Conservation (phyloP, 169 alveolate species). For the Plasmodium inui region DNA sequence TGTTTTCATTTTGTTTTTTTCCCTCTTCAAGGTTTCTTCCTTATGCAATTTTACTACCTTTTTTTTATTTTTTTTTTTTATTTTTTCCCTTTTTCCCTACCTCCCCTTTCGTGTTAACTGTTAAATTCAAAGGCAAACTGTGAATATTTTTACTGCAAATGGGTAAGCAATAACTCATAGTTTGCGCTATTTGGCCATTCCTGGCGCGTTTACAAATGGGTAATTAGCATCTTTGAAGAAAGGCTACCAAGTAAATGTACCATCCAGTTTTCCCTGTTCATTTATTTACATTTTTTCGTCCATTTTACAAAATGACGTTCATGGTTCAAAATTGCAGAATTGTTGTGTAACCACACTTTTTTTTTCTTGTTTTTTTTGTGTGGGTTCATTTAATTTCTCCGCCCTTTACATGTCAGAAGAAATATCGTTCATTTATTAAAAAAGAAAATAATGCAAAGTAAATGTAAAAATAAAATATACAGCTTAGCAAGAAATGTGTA, state of each 20-base stretch:
- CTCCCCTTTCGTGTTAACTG: not conserved
- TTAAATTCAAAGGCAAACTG: not conserved
- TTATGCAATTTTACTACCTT: not conserved
- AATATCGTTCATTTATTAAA: not conserved
- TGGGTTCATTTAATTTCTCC: not conserved
- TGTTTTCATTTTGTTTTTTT: not conserved
- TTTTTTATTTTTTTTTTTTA: not conserved
- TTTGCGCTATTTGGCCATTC: not conserved
- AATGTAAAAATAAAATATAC: slow-evolving; percentile 44
- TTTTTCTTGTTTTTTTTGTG: not conserved
- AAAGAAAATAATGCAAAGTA: slow-evolving; percentile 66
- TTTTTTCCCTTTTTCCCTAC: not conserved
- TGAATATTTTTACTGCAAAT: not conserved
- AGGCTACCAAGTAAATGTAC: not conserved
- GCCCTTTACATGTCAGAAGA: slow-evolving; percentile 1
- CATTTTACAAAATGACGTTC: slow-evolving; percentile 44
- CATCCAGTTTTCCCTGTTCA: not conserved
- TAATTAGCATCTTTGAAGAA: not conserved
- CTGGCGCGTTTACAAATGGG: not conserved
- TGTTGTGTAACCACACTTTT: slow-evolving; percentile 18
- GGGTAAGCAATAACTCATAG: not conserved
- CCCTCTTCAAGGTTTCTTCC: not conserved
- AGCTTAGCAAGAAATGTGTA: slow-evolving; percentile 60
- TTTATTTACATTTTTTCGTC: not conserved
- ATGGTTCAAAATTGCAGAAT: not conserved